Percentiles rank a stretch among this genome's conserved stretches.
Evolutionary conservation across 305 asterid species (phyloP).

Genomic region (Coffea humblotiana): DNA sequence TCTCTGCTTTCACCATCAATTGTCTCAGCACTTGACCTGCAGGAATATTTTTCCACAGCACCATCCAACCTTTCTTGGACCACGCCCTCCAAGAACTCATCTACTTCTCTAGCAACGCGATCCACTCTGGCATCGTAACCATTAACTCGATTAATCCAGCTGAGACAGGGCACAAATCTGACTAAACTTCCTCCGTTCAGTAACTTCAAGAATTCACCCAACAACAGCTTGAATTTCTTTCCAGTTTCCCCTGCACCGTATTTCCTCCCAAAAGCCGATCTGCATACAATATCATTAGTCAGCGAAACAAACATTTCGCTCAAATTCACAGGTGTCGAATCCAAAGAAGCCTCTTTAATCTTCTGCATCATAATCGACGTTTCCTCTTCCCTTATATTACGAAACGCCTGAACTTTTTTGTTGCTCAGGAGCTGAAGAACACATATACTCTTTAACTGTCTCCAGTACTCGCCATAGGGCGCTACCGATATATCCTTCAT

Average conservation of each 20-base stretch:
- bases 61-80: neutral
- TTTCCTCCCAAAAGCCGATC: conserved; percentile 52
- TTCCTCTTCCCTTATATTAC: conserved; percentile 31
- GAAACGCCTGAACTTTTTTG: conserved; percentile 32
- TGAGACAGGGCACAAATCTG: conserved; percentile 1
- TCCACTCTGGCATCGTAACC: conserved; percentile 18
- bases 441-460: conserved; percentile 29
- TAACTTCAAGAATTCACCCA: conserved; percentile 30
- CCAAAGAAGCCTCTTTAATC: conserved; percentile 3
- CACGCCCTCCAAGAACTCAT: too few species aligned
- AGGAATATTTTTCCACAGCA: neutral
- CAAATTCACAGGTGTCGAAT: conserved; percentile 26
- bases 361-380: conserved; percentile 23
- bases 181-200: conserved; percentile 32
- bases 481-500: conserved; percentile 29
- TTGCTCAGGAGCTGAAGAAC: conserved; percentile 38
- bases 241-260: conserved; percentile 33
- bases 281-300: conserved; percentile 36
- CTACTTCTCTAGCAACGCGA: conserved; percentile 5
- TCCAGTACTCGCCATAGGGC: conserved; percentile 42
- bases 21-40: neutral
- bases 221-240: conserved; percentile 29
- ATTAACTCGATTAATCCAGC: conserved; percentile 10
- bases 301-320: conserved; percentile 33
- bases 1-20: conserved; percentile 10